Base-by-base conservation (phyloP, 257 asterid species). In the Scutellaria baicalensis region DNA sequence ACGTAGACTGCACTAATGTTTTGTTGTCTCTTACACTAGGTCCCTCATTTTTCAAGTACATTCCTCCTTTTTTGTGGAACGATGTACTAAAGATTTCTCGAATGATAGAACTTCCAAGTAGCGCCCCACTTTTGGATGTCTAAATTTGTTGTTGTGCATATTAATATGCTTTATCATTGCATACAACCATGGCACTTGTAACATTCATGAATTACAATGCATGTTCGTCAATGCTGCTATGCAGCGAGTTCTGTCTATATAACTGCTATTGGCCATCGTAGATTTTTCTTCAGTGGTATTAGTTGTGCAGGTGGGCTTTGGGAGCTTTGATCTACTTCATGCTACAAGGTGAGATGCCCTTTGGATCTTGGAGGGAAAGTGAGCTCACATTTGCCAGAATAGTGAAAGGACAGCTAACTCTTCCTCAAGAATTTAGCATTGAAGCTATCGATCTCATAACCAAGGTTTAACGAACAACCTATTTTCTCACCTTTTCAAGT, bases 311-410 rank as follows among this genome's bases (percentile, higher is more conserved):
- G 95, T 90, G 97, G 98, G 98, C 94, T 3, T 68, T 90, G 77
- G 97, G 98, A 77, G 72, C 90, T 64, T 83, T 88, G 85, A 87
- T 93, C 80, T 93, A 86, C 85, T 90, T 88, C 91, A 87, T 93
- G 98, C 88, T 93, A 70, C 83, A 84, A 72, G 95, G 92, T 64
- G 98, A 93, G 86, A 89, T 88, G 97, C 97, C 98, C 70, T 93
- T 90, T 69, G 97, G 97, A 59, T 90, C 95, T 44, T 90, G 98
- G 98, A 86, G 98, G 83, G 96, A 88, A 64, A 90, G 92, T 73
- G 97, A 93, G 79, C 92, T 93, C 75, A 89, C 95, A 9, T 88
- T 81, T 57, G 94, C 95, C 43, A 83, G 96, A 82, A 84, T 90
- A 47, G 97, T 91, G 33, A 90, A 82, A 80, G 94, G 96, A 47